phyloP scores from a whole-genome alignment of 352 stramenopile genomes.

The Pythium aquatile region DNA sequence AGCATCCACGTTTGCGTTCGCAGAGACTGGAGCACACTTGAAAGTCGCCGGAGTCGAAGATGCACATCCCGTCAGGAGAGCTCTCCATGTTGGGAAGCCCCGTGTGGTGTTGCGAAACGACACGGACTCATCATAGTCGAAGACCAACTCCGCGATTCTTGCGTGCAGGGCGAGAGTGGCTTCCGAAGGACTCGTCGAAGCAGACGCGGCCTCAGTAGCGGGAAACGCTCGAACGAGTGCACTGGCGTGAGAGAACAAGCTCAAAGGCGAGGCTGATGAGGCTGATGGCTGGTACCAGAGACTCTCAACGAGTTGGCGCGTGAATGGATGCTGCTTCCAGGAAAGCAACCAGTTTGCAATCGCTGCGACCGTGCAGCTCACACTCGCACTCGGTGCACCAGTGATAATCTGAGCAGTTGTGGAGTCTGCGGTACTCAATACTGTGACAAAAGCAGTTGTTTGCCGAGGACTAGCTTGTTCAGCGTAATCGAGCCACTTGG shows the following conservation, averaged over 20 bases:
- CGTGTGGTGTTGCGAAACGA: constrained; percentile 33
- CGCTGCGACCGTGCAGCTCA: constrained; percentile 41
- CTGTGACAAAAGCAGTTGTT: constrained; percentile 14
- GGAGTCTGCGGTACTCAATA: constrained; percentile 4
- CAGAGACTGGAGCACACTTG: not conserved
- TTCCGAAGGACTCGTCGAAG: not conserved
- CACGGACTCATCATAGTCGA: constrained; percentile 28
- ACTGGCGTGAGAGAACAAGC: constrained; percentile 4
- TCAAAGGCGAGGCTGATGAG: constrained; percentile 8
- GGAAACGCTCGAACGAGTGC: constrained; percentile 9
- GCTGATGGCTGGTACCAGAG: constrained; percentile 37
- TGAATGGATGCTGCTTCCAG: constrained; percentile 46
- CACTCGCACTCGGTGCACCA: constrained; percentile 15
- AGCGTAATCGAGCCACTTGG: constrained; percentile 32
- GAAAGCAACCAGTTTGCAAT: constrained; percentile 53
- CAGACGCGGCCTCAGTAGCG: constrained; percentile 1
- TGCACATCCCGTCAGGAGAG: constrained; percentile 39
- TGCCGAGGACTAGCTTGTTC: constrained; percentile 11
- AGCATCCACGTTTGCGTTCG: not conserved
- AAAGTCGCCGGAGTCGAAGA: constrained; percentile 6
- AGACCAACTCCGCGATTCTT: constrained; percentile 11
- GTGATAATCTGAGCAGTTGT: constrained; percentile 5
- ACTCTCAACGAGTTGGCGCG: constrained; percentile 49
- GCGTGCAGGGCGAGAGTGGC: constrained; percentile 2
- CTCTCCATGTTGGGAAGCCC: constrained; percentile 43